Evolutionary conservation across 2,329 filamentous ascomycete genomes (phyloP).

Genomic region (Neocatenulostroma microsporum): DNA sequence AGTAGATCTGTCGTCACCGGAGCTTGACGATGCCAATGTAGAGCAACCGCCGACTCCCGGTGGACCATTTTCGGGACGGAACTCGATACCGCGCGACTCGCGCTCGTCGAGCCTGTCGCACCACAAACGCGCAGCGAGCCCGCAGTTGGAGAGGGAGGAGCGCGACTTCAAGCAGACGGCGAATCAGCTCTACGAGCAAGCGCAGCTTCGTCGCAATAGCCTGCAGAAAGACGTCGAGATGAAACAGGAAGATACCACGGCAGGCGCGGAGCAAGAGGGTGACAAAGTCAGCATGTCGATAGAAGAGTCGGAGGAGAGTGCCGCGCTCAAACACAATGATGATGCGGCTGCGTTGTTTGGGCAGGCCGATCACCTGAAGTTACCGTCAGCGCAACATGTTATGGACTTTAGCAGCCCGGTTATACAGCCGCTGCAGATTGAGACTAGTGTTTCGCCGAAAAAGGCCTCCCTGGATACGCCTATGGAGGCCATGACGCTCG

Average conservation of each 20-base stretch:
- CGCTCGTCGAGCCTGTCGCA: slow-evolving; percentile 43
- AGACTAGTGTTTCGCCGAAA: slow-evolving; percentile 4
- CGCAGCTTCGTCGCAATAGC: slow-evolving; percentile 35
- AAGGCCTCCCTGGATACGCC: neutral
- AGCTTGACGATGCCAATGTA: slow-evolving; percentile 65
- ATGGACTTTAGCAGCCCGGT: slow-evolving; percentile 42
- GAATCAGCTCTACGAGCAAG: slow-evolving; percentile 62
- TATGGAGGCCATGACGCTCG: slow-evolving; percentile 2
- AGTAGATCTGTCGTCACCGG: slow-evolving; percentile 78
- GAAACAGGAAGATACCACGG: slow-evolving; percentile 25
- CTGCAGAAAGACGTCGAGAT: slow-evolving; percentile 34
- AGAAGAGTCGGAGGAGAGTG: slow-evolving; percentile 38
- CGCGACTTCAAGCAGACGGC: slow-evolving; percentile 96
- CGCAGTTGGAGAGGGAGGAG: slow-evolving; percentile 87
- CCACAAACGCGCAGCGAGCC: slow-evolving; percentile 64
- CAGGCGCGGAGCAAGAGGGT: slow-evolving; percentile 27
- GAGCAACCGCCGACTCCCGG: slow-evolving; percentile 54
- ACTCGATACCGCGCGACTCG: slow-evolving; percentile 31
- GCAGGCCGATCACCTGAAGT: slow-evolving; percentile 37
- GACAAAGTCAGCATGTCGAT: slow-evolving; percentile 28
- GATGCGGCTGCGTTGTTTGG: slow-evolving; percentile 44
- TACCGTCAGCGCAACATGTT: slow-evolving; percentile 32
- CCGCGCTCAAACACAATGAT: slow-evolving; percentile 44
- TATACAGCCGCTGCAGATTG: slow-evolving; percentile 28
- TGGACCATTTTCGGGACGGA: slow-evolving; percentile 52